Conservation (phyloP, 208 protist species). For the Trypanosoma mega region DNA sequence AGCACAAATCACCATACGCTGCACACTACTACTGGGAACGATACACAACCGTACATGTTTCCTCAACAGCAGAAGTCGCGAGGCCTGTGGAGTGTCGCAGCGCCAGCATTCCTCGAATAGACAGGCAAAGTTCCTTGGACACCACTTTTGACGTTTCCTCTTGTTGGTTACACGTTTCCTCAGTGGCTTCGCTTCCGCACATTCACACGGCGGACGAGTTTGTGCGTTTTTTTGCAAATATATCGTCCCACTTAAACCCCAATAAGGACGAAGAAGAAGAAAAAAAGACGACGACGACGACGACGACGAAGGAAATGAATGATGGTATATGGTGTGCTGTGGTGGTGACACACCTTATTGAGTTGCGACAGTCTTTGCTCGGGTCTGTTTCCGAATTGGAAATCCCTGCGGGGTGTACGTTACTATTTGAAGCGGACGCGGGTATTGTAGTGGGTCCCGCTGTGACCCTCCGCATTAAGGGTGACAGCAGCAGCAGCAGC, state of each 20-base stretch:
- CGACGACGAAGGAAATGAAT: not conserved
- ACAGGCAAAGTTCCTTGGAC: no score
- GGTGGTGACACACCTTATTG: not conserved
- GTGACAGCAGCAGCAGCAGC: no score
- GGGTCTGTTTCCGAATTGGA: not conserved
- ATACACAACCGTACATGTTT: not conserved
- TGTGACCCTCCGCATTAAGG: not conserved
- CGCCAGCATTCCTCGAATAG: no score
- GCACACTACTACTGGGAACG: slow-evolving; percentile 2
- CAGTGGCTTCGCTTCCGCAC: not conserved
- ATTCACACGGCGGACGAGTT: not conserved
- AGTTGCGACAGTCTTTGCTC: not conserved
- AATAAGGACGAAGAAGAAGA: no score
- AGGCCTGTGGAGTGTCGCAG: no score
- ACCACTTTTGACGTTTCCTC: slow-evolving; percentile 6
- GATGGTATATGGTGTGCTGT: not conserved
- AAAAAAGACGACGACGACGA: no score
- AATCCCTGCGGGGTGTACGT: not conserved
- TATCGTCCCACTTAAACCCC: no score
- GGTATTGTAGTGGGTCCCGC: not conserved
- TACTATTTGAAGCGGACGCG: not conserved
- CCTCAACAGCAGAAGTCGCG: not conserved
- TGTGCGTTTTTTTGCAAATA: not conserved
- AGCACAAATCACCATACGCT: not conserved
- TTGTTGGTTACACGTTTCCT: not conserved